phyloP scores from a whole-genome alignment of 805 yeast genomes.

The Maudiozyma serrabonitensis region DNA sequence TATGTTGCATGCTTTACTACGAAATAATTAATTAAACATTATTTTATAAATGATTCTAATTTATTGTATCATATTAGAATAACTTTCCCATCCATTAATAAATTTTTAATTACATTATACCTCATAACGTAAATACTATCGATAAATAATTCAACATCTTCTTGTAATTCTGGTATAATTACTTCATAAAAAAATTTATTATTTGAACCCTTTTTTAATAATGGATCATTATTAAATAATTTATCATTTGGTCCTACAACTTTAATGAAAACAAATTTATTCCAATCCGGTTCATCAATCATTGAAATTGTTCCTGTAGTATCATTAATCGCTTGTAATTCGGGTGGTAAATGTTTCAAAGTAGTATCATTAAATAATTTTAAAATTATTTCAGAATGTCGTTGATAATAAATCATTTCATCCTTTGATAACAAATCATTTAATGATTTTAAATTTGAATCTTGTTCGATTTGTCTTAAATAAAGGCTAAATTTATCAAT shows the following conservation, averaged over 20 bases:
- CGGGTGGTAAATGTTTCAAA: slow-evolving; percentile 55
- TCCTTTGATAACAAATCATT: slow-evolving; percentile 38
- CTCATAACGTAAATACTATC: slow-evolving; percentile 71
- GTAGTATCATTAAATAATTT: slow-evolving; percentile 61
- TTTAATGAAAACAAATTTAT: slow-evolving; percentile 63
- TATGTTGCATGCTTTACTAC: too few relatives aligned
- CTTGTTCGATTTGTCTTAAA: slow-evolving; percentile 36
- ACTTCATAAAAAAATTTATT: slow-evolving; percentile 31
- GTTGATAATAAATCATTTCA: slow-evolving; percentile 58
- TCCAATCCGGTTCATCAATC: slow-evolving; percentile 71
- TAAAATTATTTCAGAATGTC: slow-evolving; percentile 54
- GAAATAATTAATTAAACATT: too few relatives aligned
- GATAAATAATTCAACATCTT: slow-evolving; percentile 44
- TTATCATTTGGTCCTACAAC: slow-evolving; percentile 17
- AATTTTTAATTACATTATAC: slow-evolving; percentile 43
- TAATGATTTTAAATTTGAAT: slow-evolving; percentile 21
- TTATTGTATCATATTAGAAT: slow-evolving; percentile 29
- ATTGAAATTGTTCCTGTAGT: slow-evolving; percentile 56
- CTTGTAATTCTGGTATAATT: slow-evolving; percentile 36
- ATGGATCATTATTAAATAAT: slow-evolving; percentile 9
- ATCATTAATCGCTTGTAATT: slow-evolving; percentile 68
- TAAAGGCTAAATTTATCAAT: slow-evolving; percentile 61
- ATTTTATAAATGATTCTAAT: neutral
- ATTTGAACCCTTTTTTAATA: slow-evolving; percentile 32
- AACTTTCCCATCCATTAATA: slow-evolving; percentile 34